A percentile compares a stretch with the other conserved stretches of the same genome.
Evolutionary conservation across 371 early-diverging fungal species (phyloP).

Genomic region (Apophysomyces sp.): DNA sequence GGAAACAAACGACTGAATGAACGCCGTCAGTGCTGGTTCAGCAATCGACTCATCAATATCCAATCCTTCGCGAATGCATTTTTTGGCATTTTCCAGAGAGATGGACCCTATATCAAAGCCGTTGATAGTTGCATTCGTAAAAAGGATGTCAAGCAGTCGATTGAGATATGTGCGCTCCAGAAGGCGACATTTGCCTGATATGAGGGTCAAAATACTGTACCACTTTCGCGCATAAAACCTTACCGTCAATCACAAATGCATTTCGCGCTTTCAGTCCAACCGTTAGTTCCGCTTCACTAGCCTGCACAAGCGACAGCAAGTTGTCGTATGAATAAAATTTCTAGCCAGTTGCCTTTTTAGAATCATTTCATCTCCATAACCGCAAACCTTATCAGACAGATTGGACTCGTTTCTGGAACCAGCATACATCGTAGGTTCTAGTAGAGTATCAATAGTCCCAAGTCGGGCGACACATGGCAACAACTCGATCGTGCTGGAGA

Average conservation of each 20-base stretch:
- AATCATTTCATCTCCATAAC: neutral
- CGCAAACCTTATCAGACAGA: slow-evolving; percentile 16
- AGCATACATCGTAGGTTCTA: slow-evolving; percentile 31
- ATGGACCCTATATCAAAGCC: slow-evolving; percentile 22
- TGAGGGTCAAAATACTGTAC: too few relatives aligned
- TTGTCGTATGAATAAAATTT: slow-evolving; percentile 26
- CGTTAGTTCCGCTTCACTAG: slow-evolving; percentile 47
- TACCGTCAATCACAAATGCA: slow-evolving; percentile 45
- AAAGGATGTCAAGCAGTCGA: slow-evolving; percentile 32
- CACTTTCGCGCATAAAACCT: neutral
- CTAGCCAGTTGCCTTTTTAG: slow-evolving; percentile 2
- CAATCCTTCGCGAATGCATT: slow-evolving; percentile 25
- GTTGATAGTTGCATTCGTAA: slow-evolving; percentile 28
- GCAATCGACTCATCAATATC: slow-evolving; percentile 29
- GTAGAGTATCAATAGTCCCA: slow-evolving; percentile 31
- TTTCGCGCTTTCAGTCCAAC: slow-evolving; percentile 33
- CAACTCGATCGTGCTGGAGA: slow-evolving; percentile 47
- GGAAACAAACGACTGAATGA: slow-evolving; percentile 29
- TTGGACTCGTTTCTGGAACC: slow-evolving; percentile 36
- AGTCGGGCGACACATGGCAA: slow-evolving; percentile 38
- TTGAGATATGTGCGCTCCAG: slow-evolving; percentile 32
- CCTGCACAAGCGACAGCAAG: slow-evolving; percentile 48
- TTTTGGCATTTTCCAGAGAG: slow-evolving; percentile 19
- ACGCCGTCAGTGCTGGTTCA: slow-evolving; percentile 25
- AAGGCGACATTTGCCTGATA: slow-evolving; percentile 32